A percentile compares a stretch with the other conserved stretches of the same genome.
These are phyloP conservation scores for Hansenula sp. DNA, from an alignment of 1,139 yeast genomes.

Conservation along the genomic window DNA sequence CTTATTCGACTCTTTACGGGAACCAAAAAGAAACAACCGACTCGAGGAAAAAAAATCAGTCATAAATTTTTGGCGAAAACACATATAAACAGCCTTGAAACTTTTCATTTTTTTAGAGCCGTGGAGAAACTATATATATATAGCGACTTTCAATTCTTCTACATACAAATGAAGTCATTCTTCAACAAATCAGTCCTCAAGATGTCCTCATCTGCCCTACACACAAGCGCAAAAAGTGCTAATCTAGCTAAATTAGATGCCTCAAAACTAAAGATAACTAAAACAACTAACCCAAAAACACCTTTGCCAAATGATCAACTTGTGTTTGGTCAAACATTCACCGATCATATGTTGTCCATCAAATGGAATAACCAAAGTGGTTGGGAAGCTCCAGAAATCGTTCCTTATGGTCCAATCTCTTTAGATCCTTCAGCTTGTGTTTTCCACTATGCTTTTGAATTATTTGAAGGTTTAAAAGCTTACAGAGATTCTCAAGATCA, in stretches of 20 bases:
- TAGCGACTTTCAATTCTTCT: not conserved
- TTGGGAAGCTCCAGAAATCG: slow-evolving; percentile 83
- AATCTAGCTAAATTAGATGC: slow-evolving; percentile 54
- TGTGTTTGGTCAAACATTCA: slow-evolving; percentile 82
- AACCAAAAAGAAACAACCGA: not conserved
- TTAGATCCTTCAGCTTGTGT: slow-evolving; percentile 88
- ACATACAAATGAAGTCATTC: slow-evolving; percentile 2
- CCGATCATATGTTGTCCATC: slow-evolving; percentile 84
- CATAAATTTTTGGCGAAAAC: too few species aligned
- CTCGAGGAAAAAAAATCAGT: too few species aligned
- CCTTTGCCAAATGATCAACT: slow-evolving; percentile 71
- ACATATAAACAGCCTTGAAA: too few species aligned
- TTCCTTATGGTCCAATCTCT: slow-evolving; percentile 71
- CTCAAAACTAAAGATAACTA: slow-evolving; percentile 55
- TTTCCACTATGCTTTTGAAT: slow-evolving; percentile 91
- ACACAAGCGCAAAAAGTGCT: slow-evolving; percentile 6
- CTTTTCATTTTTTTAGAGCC: not conserved
- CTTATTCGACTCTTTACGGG: too few species aligned
- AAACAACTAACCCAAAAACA: slow-evolving; percentile 55
- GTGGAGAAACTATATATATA: not conserved
- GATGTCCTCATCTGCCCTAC: slow-evolving; percentile 1
- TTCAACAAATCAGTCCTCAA: slow-evolving; percentile 1
- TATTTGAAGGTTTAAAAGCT: slow-evolving; percentile 96
- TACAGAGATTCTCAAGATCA: slow-evolving; percentile 67
- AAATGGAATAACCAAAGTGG: slow-evolving; percentile 80